phyloP scores from a whole-genome alignment of 208 protist genomes.

The Leishmania turanica region DNA sequence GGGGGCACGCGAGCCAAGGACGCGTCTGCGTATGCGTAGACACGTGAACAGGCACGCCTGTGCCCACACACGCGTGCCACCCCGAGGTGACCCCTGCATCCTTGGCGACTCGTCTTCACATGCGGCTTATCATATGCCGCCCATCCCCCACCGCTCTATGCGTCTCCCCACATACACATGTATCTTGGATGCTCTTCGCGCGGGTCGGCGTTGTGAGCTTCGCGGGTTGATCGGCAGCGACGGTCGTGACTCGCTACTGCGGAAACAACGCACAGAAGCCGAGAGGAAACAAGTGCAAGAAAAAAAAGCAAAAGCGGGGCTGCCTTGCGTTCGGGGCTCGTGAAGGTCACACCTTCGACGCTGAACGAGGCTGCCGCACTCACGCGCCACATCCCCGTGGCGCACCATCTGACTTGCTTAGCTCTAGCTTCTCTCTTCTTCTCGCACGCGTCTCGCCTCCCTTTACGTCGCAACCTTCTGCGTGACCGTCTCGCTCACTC shows the following conservation, averaged over 20 bases:
- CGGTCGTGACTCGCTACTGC: neutral
- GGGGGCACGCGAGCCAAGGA: no score
- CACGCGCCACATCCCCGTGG: conserved; percentile 21
- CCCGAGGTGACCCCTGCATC: neutral
- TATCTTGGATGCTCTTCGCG: neutral
- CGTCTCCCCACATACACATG: neutral
- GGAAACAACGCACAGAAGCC: no score
- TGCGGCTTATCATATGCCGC: neutral
- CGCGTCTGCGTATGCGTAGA: neutral
- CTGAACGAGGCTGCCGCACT: conserved; percentile 13
- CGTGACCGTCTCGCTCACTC: neutral
- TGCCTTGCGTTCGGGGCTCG: neutral
- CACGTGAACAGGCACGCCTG: neutral
- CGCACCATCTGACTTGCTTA: conserved; percentile 3
- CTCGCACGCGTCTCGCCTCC: neutral
- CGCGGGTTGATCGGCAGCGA: neutral
- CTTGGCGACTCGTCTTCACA: neutral
- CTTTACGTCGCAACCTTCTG: neutral
- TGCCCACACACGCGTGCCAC: no score
- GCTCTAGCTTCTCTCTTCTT: neutral
- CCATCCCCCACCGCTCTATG: neutral
- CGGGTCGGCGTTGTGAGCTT: neutral
- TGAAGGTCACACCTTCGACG: conserved; percentile 21
- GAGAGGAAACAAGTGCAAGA: neutral
- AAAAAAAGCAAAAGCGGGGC: neutral